Evolutionary conservation across 345 rosid species (phyloP).

Genomic region (Eucalyptus curtisii): DNA sequence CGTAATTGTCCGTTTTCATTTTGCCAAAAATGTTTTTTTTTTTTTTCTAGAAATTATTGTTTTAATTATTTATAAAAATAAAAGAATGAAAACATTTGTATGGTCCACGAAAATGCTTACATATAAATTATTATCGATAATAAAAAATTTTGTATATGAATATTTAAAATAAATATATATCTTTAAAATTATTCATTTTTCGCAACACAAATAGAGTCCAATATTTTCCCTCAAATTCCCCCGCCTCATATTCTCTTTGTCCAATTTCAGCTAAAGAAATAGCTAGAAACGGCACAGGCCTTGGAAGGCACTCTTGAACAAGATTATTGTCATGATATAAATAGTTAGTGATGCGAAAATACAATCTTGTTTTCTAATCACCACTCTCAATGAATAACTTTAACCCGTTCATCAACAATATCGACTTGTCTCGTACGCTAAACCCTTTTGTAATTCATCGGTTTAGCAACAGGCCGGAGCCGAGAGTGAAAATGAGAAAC

Average conservation of each 20-base stretch:
- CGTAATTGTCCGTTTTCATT: not conserved
- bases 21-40: not conserved
- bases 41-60: too few species aligned
- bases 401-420: not conserved
- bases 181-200: not conserved
- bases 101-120: accelerated
- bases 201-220: not conserved
- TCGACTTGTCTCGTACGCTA: not conserved
- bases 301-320: not conserved
- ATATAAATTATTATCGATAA: not conserved
- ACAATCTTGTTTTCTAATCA: not conserved
- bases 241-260: not conserved
- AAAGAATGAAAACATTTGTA: not conserved
- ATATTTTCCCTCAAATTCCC: not conserved
- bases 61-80: not conserved
- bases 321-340: not conserved
- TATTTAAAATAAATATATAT: too few species aligned
- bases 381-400: not conserved
- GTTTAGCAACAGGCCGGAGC: not conserved
- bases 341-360: not conserved
- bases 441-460: not conserved
- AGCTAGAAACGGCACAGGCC: not conserved
- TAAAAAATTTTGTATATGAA: not conserved
- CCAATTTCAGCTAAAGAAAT: not conserved
- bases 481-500: not conserved